Percentiles rank a stretch among this genome's conserved stretches.
These are phyloP conservation scores for Chloranthus sessilifolius DNA, from an alignment of 164 flowering plant genomes.

Conservation along the genomic window DNA sequence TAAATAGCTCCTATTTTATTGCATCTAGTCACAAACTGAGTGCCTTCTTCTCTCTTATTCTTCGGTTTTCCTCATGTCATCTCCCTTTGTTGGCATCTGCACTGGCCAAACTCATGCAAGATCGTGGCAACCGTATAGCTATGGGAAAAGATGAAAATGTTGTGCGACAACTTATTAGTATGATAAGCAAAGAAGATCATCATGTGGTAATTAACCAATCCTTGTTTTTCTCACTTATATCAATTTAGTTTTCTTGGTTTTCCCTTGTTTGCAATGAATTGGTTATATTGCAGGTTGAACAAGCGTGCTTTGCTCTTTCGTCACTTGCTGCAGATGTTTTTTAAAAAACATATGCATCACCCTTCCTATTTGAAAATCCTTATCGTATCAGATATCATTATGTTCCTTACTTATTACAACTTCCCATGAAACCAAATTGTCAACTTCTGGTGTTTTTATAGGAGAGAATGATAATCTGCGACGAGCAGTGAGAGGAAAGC, in stretches of 20 bases:
- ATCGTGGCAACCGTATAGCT: constrained; percentile 68
- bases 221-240: neutral
- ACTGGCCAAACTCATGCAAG: constrained; percentile 93
- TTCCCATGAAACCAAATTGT: too few species aligned
- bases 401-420: too few species aligned
- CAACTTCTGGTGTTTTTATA: too few species aligned
- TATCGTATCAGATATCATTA: too few species aligned
- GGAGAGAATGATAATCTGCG: constrained; percentile 94
- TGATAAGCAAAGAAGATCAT: constrained; percentile 93
- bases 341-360: too few species aligned
- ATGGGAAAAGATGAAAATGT: constrained; percentile 99
- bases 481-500: constrained; percentile 85
- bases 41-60: constrained; percentile 97
- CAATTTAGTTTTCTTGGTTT: neutral
- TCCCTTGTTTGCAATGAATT: neutral
- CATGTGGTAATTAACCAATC: constrained; percentile 74
- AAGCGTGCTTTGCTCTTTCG: constrained; percentile 91
- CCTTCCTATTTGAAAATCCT: too few species aligned
- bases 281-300: constrained; percentile 64
- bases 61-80: constrained; percentile 97
- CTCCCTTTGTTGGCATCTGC: constrained; percentile 98
- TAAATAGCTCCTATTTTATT: constrained; percentile 83
- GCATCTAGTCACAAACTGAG: constrained; percentile 92
- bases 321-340: constrained; percentile 86
- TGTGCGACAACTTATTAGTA: constrained; percentile 93